phyloP scores from a whole-genome alignment of 2,329 filamentous ascomycete species.

The Verticillium alfalfae region DNA sequence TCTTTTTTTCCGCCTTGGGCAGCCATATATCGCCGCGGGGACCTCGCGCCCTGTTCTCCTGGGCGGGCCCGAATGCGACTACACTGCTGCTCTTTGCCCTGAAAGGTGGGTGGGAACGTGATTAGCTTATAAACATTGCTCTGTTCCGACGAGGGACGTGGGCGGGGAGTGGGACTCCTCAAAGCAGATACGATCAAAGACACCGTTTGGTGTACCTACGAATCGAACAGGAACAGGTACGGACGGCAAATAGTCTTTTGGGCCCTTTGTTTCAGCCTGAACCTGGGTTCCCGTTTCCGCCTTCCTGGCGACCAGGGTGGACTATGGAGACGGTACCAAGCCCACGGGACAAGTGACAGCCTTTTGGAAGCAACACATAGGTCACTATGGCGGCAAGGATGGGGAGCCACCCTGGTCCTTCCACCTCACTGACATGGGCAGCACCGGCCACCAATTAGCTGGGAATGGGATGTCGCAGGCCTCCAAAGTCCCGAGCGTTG shows the following conservation, averaged over 20 bases:
- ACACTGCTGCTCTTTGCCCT: too few relatives aligned
- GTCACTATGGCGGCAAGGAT: background rate
- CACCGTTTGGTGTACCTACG: background rate
- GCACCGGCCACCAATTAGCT: background rate
- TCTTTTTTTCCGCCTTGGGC: background rate
- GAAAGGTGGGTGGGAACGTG: too few relatives aligned
- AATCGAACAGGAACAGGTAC: background rate
- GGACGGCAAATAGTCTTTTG: background rate
- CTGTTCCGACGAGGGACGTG: too few relatives aligned
- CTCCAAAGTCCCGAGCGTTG: background rate
- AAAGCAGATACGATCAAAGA: background rate
- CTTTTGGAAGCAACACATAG: background rate
- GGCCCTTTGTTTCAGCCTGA: background rate
- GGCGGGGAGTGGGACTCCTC: too few relatives aligned
- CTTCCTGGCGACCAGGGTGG: background rate
- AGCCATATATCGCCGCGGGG: background rate
- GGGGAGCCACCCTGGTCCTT: background rate
- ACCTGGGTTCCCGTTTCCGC: background rate
- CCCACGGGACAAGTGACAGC: background rate
- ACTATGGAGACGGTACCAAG: constrained; percentile 1
- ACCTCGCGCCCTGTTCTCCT: background rate
- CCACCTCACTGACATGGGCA: background rate
- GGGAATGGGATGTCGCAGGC: background rate
- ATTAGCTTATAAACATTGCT: too few relatives aligned
- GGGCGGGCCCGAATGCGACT: background rate